phyloP scores from a whole-genome alignment of 257 asterid genomes.

The Capsicum rhomboideum region DNA sequence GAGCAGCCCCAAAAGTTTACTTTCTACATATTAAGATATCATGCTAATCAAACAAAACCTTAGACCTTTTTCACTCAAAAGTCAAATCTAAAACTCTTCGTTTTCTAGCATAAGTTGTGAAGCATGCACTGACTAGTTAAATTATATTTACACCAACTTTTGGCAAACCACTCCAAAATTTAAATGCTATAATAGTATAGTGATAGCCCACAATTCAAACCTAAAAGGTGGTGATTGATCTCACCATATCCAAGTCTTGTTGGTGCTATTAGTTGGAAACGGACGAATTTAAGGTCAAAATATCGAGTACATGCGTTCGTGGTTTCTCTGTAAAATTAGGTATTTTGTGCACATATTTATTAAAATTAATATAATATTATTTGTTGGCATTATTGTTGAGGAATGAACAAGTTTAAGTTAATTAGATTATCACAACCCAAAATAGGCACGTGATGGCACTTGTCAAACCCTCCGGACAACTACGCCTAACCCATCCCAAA shows the following conservation, averaged over 20 bases:
- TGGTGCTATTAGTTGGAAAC: not conserved
- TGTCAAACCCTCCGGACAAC: too few species aligned
- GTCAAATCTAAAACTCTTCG: not conserved
- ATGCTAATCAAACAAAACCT: not conserved
- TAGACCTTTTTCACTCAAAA: not conserved
- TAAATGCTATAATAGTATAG: not conserved
- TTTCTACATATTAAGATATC: not conserved
- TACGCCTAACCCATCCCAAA: too few species aligned
- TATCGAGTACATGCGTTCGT: too few species aligned
- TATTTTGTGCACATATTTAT: too few species aligned
- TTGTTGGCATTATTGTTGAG: too few species aligned
- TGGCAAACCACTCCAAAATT: slow-evolving; percentile 14
- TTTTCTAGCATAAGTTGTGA: not conserved
- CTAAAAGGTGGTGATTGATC: not conserved
- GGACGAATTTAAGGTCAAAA: too few species aligned
- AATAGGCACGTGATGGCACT: too few species aligned
- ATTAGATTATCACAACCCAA: too few species aligned
- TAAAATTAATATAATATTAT: too few species aligned
- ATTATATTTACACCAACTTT: not conserved
- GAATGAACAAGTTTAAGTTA: too few species aligned
- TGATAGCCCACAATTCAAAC: not conserved
- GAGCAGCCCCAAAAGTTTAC: not conserved
- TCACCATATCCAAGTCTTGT: not conserved
- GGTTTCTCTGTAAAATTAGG: too few species aligned
- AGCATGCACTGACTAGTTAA: not conserved